Conservation (phyloP, 2,329 filamentous ascomycete species). For the Samsoniella hepiali region DNA sequence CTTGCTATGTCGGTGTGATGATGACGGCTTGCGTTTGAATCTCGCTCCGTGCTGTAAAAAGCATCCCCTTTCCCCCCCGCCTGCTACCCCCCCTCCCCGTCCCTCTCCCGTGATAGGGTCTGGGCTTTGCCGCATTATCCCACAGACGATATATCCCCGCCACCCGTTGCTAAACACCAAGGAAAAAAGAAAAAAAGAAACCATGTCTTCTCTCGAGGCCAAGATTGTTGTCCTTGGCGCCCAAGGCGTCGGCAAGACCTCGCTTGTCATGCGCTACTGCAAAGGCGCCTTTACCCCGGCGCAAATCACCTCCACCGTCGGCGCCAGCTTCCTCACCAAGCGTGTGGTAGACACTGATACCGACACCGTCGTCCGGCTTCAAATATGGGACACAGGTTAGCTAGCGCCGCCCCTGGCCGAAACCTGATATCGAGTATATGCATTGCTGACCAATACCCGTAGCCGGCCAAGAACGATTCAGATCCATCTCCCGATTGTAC, state of each 20-base stretch:
- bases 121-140: no score
- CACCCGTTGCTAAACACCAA: not conserved
- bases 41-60: slow-evolving; percentile 9
- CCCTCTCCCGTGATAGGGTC: not conserved
- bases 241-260: slow-evolving; percentile 78
- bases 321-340: slow-evolving; percentile 77
- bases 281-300: slow-evolving; percentile 66
- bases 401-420: not conserved
- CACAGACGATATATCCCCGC: no score
- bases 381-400: slow-evolving; percentile 89
- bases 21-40: not conserved
- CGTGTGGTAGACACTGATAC: slow-evolving; percentile 78
- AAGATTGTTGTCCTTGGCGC: slow-evolving; percentile 79
- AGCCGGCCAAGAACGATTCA: slow-evolving; percentile 91
- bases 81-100: not conserved
- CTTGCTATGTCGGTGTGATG: not conserved
- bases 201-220: slow-evolving; percentile 66
- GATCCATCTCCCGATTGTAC: slow-evolving; percentile 91
- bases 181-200: not conserved
- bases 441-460: slow-evolving; percentile 22
- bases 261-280: slow-evolving; percentile 72
- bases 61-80: not conserved
- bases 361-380: slow-evolving; percentile 81
- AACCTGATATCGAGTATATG: not conserved
- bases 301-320: slow-evolving; percentile 68